Evolutionary conservation across 768 basidiomycete species (phyloP), one percentile per base, ranked within the genome.

Genomic region (Leccinum uliginosum): DNA sequence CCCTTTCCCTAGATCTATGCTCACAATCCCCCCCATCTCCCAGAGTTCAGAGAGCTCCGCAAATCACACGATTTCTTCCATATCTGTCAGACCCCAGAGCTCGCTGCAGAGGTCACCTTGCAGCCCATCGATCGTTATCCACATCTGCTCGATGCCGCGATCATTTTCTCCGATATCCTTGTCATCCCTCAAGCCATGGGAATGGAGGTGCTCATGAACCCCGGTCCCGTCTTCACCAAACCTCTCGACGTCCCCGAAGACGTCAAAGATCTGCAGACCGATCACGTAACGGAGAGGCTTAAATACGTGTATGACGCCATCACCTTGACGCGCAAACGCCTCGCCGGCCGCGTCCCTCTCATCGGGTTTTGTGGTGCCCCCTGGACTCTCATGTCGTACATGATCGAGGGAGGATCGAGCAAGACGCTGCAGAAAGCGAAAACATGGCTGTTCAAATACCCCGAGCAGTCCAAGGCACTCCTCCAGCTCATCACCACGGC

Each of bases 111-210:
- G 68, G 78, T 99, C 65, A 98, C 97, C 14, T 73, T 98, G 19
- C 97, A 98, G 71, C 97, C 97, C 51, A 92, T 98, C 66, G 83
- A 87, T 50, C 85, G 93, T 46, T 98, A 90, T 74, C 70, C 83
- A 2, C 91, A 87, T 46, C 81, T 95, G 34, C 73, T 99, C 65
- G 97, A 98, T 73, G 96, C 96, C 10, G 83, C 93, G 54, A 98
- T 98, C 76, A 98, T 98, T 73, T 99, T 99, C 78, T 91, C 86
- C 64, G 97, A 98, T 71, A 99, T 98, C 74, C 87, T 99, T 61
- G 95, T 99, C 71, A 79, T 99, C 55, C 97, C 97, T 0, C 95
- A 98, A 69, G 97, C 97, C 21, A 85, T 99, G 86, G 97, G 97
- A 17, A 89, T 99, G 86, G 87, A 88, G 65, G 89, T 93, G 0